These are phyloP conservation scores for Lithospermum erythrorhizon DNA, from an alignment of 257 asterid species.

Conservation along the genomic window DNA sequence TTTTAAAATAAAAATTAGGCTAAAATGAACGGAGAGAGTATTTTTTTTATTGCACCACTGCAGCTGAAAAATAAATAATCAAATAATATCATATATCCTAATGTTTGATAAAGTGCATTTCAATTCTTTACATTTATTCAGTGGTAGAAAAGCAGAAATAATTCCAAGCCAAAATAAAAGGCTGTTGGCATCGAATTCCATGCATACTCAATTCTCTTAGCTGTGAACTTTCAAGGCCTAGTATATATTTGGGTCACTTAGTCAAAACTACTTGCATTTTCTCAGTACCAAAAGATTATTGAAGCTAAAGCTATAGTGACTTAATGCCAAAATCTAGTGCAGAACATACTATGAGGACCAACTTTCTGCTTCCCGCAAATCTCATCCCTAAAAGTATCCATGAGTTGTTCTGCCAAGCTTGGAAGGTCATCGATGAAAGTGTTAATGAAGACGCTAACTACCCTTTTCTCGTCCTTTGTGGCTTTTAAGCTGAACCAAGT, in stretches of 20 bases:
- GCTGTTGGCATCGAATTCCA: too few relatives aligned
- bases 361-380: conserved; percentile 37
- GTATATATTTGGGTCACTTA: neutral
- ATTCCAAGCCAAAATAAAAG: neutral
- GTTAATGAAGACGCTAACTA: conserved; percentile 54
- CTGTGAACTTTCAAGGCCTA: neutral
- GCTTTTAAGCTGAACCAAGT: conserved; percentile 86
- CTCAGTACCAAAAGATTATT: neutral
- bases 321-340: conserved; percentile 77
- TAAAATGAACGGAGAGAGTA: too few relatives aligned
- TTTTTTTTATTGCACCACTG: neutral
- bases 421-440: conserved; percentile 55
- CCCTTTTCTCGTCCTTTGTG: conserved; percentile 43
- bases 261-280: too few relatives aligned
- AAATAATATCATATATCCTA: neutral
- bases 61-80: neutral
- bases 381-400: conserved; percentile 49
- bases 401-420: conserved; percentile 63
- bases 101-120: neutral
- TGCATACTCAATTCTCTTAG: too few relatives aligned
- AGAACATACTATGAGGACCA: conserved; percentile 39
- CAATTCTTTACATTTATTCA: neutral
- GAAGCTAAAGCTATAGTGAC: neutral
- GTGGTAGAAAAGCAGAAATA: neutral
- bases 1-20: too few relatives aligned